These are phyloP conservation scores for Eragrostis nindensis DNA, from an alignment of 176 grass and related monocot species.

Conservation along the genomic window DNA sequence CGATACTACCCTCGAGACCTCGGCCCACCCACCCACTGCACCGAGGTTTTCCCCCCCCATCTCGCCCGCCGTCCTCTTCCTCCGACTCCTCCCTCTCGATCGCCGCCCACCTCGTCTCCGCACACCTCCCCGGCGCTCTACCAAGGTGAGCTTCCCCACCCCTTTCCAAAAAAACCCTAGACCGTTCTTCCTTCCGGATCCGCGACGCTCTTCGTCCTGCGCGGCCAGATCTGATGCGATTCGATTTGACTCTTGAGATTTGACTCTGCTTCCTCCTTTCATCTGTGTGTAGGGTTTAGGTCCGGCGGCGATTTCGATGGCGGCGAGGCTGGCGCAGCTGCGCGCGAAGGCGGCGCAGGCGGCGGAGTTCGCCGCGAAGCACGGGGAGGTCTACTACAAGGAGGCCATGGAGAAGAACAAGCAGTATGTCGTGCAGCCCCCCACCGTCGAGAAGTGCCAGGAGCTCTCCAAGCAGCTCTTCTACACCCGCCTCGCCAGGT, in stretches of 20 bases:
- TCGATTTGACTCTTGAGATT: no score
- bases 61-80: slow-evolving; percentile 7
- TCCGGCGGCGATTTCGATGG: slow-evolving; percentile 77
- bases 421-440: slow-evolving; percentile 74
- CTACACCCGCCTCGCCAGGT: slow-evolving; percentile 95
- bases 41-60: slow-evolving; percentile 36
- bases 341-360: slow-evolving; percentile 60
- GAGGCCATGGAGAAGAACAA: slow-evolving; percentile 93
- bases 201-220: neutral
- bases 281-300: slow-evolving; percentile 27
- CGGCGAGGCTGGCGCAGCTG: slow-evolving; percentile 77
- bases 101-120: slow-evolving; percentile 19
- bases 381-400: slow-evolving; percentile 70
- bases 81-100: slow-evolving; percentile 4
- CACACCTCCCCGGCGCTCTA: slow-evolving; percentile 27
- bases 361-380: slow-evolving; percentile 64
- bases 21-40: neutral
- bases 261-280: neutral
- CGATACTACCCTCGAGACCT: slow-evolving; percentile 40
- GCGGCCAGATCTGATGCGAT: slow-evolving; percentile 41
- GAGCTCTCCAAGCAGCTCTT: slow-evolving; percentile 96
- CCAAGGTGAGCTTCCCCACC: slow-evolving; percentile 32
- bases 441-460: slow-evolving; percentile 83
- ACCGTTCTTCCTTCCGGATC: neutral
- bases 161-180: neutral